phyloP scores from a whole-genome alignment of 768 basidiomycete genomes.

The Trametes gibbosa region DNA sequence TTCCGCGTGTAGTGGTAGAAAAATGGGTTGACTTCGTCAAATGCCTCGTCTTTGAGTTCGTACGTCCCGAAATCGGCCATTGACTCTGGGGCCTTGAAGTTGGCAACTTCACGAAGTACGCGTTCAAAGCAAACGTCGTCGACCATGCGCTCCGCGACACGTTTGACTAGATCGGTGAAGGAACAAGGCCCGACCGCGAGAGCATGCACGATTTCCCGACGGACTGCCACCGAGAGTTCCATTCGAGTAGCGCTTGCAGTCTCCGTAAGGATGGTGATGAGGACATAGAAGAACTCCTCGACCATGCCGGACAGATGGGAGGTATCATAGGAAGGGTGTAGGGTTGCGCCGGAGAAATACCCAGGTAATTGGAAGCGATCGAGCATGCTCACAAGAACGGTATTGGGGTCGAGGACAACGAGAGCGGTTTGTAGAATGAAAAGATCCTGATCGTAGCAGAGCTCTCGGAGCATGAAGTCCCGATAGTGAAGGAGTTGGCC shows the following conservation, averaged over 20 bases:
- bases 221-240: constrained; percentile 59
- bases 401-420: constrained; percentile 72
- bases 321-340: constrained; percentile 62
- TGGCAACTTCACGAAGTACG: constrained; percentile 74
- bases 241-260: constrained; percentile 70
- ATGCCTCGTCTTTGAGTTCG: constrained; percentile 78
- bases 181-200: constrained; percentile 85
- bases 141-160: constrained; percentile 84
- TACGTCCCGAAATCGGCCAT: constrained; percentile 82
- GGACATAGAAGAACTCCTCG: constrained; percentile 85
- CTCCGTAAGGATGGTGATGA: constrained; percentile 87
- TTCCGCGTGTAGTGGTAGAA: constrained; percentile 96
- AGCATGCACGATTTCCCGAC: constrained; percentile 86
- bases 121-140: constrained; percentile 83
- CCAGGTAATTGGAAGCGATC: constrained; percentile 82
- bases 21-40: constrained; percentile 90
- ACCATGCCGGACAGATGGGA: constrained; percentile 79
- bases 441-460: constrained; percentile 95
- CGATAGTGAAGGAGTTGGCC: constrained; percentile 95
- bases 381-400: constrained; percentile 80
- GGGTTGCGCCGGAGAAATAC: constrained; percentile 72
- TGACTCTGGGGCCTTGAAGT: constrained; percentile 77
- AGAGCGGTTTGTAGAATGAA: constrained; percentile 87
- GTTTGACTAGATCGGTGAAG: constrained; percentile 88
- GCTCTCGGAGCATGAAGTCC: constrained; percentile 92